These are phyloP conservation scores for Thuidium tamariscinum DNA, from an alignment of 225 moss, liverwort and hornwort genomes.

Conservation along the genomic window DNA sequence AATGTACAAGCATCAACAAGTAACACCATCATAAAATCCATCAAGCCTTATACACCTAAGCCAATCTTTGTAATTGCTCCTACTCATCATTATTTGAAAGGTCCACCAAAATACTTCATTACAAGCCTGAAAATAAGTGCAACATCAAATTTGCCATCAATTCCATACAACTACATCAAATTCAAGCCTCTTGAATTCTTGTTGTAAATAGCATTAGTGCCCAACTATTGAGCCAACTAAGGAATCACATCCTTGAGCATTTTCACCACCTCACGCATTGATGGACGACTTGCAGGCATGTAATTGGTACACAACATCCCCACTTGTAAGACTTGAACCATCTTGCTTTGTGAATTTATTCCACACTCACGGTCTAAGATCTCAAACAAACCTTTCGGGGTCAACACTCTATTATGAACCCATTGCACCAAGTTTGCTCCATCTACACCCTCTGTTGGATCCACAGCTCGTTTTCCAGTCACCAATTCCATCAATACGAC, in stretches of 20 bases:
- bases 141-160: background rate
- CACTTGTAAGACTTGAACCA: background rate
- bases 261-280: background rate
- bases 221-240: no score
- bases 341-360: background rate
- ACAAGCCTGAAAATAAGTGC: background rate
- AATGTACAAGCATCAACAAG: background rate
- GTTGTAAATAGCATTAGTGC: background rate
- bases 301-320: background rate
- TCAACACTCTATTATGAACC: background rate
- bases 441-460: background rate
- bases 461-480: background rate
- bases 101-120: background rate
- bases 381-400: background rate
- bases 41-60: rapidly evolving
- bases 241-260: rapidly evolving
- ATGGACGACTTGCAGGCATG: rapidly evolving
- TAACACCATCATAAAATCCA: background rate
- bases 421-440: background rate
- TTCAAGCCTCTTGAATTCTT: background rate
- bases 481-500: background rate
- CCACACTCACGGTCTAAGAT: background rate
- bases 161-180: background rate
- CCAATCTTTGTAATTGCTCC: background rate
- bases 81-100: background rate